These are phyloP conservation scores for Fusarium buxicola DNA, from an alignment of 2,329 filamentous ascomycete genomes.

Conservation along the genomic window DNA sequence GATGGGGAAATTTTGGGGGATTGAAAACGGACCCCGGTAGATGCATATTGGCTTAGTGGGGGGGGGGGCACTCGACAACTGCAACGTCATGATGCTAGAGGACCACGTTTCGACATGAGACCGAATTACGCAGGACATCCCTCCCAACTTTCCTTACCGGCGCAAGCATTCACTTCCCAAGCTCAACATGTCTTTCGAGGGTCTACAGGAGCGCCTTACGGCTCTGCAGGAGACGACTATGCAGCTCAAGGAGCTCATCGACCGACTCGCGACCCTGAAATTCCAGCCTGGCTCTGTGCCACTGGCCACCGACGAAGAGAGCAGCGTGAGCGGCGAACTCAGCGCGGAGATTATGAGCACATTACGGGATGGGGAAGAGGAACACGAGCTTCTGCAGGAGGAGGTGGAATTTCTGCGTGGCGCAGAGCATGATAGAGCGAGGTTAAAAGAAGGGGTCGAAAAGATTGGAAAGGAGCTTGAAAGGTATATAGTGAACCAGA, in stretches of 20 bases:
- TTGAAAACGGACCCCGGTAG: conserved; percentile 24
- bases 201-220: conserved; percentile 70
- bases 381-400: conserved; percentile 82
- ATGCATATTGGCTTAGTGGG: conserved; percentile 42
- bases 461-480: conserved; percentile 78
- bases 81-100: conserved; percentile 43
- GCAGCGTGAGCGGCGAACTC: conserved; percentile 75
- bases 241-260: conserved; percentile 69
- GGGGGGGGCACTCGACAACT: conserved; percentile 28
- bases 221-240: conserved; percentile 70
- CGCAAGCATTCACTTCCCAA: not conserved
- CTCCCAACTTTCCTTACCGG: not conserved
- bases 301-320: conserved; percentile 60
- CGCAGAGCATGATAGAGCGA: conserved; percentile 69
- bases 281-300: conserved; percentile 70
- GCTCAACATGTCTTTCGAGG: conserved; percentile 65
- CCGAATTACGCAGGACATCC: conserved; percentile 12
- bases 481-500: conserved; percentile 59
- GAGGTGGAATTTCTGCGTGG: conserved; percentile 77
- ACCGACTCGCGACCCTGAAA: conserved; percentile 67
- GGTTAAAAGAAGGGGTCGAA: conserved; percentile 73
- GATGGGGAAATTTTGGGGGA: conserved; percentile 43
- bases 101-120: conserved; percentile 43
- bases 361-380: conserved; percentile 82
- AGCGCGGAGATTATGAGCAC: conserved; percentile 82